Percentiles rank a stretch among this genome's conserved stretches.
Conservation (phyloP, 78 protist species). For the Paulinella micropora region DNA sequence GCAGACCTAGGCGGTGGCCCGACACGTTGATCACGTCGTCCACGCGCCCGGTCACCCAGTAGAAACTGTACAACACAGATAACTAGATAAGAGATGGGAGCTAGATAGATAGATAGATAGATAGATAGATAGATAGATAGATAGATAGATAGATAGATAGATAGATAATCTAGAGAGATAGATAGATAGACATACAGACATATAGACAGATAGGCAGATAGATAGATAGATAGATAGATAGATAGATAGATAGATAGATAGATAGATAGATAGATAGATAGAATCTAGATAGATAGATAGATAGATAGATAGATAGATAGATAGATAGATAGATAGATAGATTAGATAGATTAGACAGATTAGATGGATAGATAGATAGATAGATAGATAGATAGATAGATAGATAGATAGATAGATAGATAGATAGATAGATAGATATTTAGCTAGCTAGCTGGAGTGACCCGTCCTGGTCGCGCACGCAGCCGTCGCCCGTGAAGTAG, state of each 20-base stretch:
- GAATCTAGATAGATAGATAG: not conserved
- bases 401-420: not conserved
- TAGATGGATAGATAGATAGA: not conserved
- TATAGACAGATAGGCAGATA: not conserved
- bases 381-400: not conserved
- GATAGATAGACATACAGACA: not conserved
- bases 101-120: not conserved
- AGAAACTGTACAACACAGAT: not conserved
- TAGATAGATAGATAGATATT: not conserved
- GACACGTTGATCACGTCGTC: constrained; percentile 75
- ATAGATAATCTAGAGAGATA: not conserved
- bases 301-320: not conserved
- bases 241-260: not conserved
- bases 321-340: not conserved
- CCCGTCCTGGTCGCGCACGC: constrained; percentile 62
- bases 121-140: not conserved
- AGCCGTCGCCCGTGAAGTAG: constrained; percentile 81
- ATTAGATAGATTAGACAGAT: not conserved
- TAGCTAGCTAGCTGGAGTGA: constrained; percentile 27
- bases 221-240: not conserved
- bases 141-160: not conserved
- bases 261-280: not conserved
- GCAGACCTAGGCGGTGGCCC: constrained; percentile 92
- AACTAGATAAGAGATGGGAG: not conserved
- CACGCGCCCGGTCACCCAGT: constrained; percentile 76